Conservation (phyloP, 192 early-diverging fungal species). For the Coemansia sp. region DNA sequence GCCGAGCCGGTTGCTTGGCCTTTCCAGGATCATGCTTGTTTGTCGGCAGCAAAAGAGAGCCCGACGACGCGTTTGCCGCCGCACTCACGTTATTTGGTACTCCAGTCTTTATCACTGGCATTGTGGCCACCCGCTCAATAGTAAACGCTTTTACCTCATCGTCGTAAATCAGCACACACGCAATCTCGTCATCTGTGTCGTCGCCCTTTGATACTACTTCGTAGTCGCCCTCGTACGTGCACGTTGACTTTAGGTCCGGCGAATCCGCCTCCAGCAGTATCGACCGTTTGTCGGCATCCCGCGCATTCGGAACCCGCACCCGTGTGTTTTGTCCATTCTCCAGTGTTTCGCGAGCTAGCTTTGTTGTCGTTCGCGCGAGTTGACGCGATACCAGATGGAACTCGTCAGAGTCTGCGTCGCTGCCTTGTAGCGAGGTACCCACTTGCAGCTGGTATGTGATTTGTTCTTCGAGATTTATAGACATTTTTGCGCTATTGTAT, state of each 20-base stretch:
- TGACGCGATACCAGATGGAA: slow-evolving; percentile 46
- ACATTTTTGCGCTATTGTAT: slow-evolving; percentile 23
- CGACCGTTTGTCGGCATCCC: slow-evolving; percentile 7
- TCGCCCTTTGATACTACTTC: slow-evolving; percentile 13
- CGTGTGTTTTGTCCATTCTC: slow-evolving; percentile 29
- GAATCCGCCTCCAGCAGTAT: slow-evolving; percentile 36
- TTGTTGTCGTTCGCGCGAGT: slow-evolving; percentile 45
- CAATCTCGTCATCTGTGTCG: slow-evolving; percentile 18
- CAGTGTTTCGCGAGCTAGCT: slow-evolving; percentile 42
- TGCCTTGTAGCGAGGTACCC: slow-evolving; percentile 24
- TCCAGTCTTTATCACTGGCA: slow-evolving; percentile 17
- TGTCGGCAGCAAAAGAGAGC: slow-evolving; percentile 27
- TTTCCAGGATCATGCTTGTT: slow-evolving; percentile 19
- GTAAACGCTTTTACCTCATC: slow-evolving; percentile 41
- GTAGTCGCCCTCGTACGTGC: slow-evolving; percentile 48
- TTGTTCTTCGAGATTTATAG: slow-evolving; percentile 47
- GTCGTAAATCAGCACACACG: slow-evolving; percentile 48
- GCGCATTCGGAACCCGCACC: slow-evolving; percentile 18
- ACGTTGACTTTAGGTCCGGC: slow-evolving; percentile 31
- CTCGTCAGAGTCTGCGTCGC: slow-evolving; percentile 11
- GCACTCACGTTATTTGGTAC: slow-evolving; percentile 10
- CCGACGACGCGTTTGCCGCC: slow-evolving; percentile 5
- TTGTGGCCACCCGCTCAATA: slow-evolving; percentile 32
- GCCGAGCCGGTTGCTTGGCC: not conserved
- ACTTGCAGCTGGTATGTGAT: slow-evolving; percentile 33